Percentiles rank a stretch among this genome's conserved stretches.
Conservation (phyloP, 257 asterid species). For the Nicotiana obtusifolia region DNA sequence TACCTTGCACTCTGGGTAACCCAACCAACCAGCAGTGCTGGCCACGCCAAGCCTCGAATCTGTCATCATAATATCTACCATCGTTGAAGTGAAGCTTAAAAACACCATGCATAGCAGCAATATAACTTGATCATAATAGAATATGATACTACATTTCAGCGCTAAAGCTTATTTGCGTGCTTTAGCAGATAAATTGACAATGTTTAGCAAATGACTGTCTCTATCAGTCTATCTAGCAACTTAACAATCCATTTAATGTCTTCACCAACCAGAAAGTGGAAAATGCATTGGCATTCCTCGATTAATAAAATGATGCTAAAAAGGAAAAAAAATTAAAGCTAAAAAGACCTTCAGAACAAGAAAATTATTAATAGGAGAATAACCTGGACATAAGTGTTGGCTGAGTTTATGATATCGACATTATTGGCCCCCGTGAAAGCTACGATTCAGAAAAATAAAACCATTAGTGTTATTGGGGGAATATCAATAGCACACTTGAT, state of each 20-base stretch:
- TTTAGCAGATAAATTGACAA: neutral
- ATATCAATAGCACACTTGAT: neutral
- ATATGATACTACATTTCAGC: neutral
- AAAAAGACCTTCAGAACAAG: neutral
- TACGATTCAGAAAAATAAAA: slow-evolving; percentile 24
- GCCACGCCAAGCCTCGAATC: slow-evolving; percentile 98
- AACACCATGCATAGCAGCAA: neutral
- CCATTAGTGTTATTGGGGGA: slow-evolving; percentile 7
- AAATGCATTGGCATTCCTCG: neutral
- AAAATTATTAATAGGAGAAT: neutral
- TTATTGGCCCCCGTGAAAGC: slow-evolving; percentile 81
- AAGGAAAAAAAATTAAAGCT: neutral
- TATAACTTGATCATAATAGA: neutral
- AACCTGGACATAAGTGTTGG: slow-evolving; percentile 89
- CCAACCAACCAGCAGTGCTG: slow-evolving; percentile 90
- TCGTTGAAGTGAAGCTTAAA: neutral
- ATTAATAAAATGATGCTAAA: neutral
- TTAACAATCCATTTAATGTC: neutral
- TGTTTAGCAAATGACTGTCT: neutral
- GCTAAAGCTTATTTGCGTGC: neutral
- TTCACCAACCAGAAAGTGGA: neutral
- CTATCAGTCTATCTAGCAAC: neutral
- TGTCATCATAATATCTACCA: slow-evolving; percentile 26
- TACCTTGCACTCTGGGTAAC: slow-evolving; percentile 98
- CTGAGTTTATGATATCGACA: slow-evolving; percentile 62